These are phyloP conservation scores for Drechmeria coniospora DNA, from an alignment of 2,329 filamentous ascomycete genomes.

Conservation along the genomic window DNA sequence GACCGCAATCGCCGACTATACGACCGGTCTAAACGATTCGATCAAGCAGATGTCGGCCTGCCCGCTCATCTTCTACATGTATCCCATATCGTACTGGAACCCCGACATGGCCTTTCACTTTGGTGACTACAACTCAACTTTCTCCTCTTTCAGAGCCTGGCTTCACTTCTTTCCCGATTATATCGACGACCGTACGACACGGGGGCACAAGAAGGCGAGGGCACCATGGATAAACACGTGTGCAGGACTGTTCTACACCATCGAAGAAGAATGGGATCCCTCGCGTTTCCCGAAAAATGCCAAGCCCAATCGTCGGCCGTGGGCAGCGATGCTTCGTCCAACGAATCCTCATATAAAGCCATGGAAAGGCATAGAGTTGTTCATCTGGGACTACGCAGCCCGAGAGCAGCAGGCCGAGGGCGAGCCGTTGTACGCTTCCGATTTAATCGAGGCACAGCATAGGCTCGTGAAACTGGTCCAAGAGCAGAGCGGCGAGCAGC, in stretches of 20 bases:
- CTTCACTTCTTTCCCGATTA: slow-evolving; percentile 7
- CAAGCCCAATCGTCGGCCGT: slow-evolving; percentile 25
- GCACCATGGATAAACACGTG: slow-evolving; percentile 9
- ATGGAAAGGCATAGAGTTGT: slow-evolving; percentile 26
- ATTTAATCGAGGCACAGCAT: slow-evolving; percentile 30
- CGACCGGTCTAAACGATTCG: neutral
- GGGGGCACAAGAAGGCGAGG: too few species aligned
- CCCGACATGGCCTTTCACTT: slow-evolving; percentile 11
- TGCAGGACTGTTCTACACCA: slow-evolving; percentile 34
- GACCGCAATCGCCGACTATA: neutral
- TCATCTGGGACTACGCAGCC: slow-evolving; percentile 36
- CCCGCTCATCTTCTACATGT: slow-evolving; percentile 18
- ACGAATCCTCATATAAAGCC: slow-evolving; percentile 18
- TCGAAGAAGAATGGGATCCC: slow-evolving; percentile 1
- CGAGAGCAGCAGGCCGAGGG: slow-evolving; percentile 9
- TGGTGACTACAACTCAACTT: slow-evolving; percentile 7
- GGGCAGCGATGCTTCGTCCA: slow-evolving; percentile 34
- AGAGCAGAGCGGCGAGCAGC: slow-evolving; percentile 10
- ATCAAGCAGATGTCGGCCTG: slow-evolving; percentile 2
- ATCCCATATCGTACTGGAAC: slow-evolving; percentile 25
- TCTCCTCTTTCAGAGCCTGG: slow-evolving; percentile 10
- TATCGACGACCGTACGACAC: too few species aligned
- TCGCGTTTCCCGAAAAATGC: slow-evolving; percentile 5
- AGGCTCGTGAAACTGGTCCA: slow-evolving; percentile 23
- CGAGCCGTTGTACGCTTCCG: slow-evolving; percentile 11